Conservation (phyloP, 2,329 filamentous ascomycete species). For the Penicillium thymicola region DNA sequence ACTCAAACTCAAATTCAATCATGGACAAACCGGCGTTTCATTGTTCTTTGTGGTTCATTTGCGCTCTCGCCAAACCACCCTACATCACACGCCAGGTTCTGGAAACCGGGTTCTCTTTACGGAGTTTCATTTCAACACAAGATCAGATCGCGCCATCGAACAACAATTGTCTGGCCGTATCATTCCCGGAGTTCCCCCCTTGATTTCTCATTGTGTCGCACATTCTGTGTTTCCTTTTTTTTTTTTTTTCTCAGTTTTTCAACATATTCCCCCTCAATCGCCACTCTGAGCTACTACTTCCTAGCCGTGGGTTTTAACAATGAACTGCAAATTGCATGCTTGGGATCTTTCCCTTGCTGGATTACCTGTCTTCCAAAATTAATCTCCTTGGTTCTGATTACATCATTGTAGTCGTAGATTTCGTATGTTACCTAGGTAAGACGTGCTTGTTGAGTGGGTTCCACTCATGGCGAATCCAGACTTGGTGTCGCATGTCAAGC, state of each 20-base stretch:
- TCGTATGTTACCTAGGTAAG: not conserved
- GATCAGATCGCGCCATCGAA: slow-evolving; percentile 2
- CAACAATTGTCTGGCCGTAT: slow-evolving; percentile 8
- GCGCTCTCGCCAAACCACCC: not conserved
- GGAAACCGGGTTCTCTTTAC: not conserved
- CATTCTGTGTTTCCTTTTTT: not conserved
- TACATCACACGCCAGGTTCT: slow-evolving; percentile 6
- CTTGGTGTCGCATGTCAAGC: not conserved
- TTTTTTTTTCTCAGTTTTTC: not conserved
- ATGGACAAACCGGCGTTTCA: slow-evolving; percentile 13
- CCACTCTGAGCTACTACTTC: slow-evolving; percentile 2
- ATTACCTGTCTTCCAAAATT: not conserved
- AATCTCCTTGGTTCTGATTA: not conserved
- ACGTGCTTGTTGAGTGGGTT: not conserved
- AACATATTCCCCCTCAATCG: slow-evolving; percentile 11
- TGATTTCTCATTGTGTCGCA: not conserved
- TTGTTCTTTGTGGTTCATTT: slow-evolving; percentile 1
- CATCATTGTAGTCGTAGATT: not conserved
- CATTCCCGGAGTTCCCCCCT: not conserved
- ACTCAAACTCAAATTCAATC: slow-evolving; percentile 2
- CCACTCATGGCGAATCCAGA: not conserved
- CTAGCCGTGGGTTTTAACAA: slow-evolving; percentile 4
- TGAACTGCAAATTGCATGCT: slow-evolving; percentile 3
- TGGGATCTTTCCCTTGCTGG: not conserved
- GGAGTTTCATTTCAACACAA: slow-evolving; percentile 1